Percentiles rank a stretch among this genome's conserved stretches.
phyloP scores from a whole-genome alignment of 306 rosid species.

The Erythrophleum fordii region DNA sequence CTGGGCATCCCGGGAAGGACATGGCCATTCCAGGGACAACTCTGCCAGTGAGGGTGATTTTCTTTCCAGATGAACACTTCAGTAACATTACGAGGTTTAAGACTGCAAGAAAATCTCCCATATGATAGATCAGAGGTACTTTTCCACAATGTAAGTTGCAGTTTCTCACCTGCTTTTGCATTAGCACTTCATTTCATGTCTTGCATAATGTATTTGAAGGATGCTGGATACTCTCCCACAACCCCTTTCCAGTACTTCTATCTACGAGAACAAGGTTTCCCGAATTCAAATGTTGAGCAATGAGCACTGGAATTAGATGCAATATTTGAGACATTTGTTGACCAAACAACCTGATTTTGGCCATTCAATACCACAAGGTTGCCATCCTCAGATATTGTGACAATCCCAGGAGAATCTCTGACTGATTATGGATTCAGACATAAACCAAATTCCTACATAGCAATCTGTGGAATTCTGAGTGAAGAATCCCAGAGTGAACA shows the following conservation, averaged over 20 bases:
- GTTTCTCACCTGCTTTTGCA: neutral
- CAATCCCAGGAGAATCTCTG: too few relatives aligned
- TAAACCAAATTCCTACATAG: slow-evolving; percentile 28
- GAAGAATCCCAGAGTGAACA: neutral
- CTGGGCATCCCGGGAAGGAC: neutral
- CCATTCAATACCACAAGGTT: too few relatives aligned
- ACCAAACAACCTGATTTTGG: too few relatives aligned
- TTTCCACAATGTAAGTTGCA: neutral
- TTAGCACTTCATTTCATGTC: slow-evolving; percentile 5
- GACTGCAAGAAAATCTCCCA: neutral
- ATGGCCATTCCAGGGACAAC: slow-evolving; percentile 28
- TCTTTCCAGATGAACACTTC: slow-evolving; percentile 22
- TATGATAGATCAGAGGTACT: slow-evolving; percentile 21
- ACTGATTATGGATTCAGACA: too few relatives aligned
- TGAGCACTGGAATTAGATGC: slow-evolving; percentile 19
- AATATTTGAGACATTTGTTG: too few relatives aligned
- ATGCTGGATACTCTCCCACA: slow-evolving; percentile 44
- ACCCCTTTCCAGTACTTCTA: too few relatives aligned
- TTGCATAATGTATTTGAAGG: slow-evolving; percentile 20
- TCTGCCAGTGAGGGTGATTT: neutral
- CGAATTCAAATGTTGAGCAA: slow-evolving; percentile 9
- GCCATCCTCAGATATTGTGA: too few relatives aligned
- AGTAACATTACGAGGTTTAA: too few relatives aligned
- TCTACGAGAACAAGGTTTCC: slow-evolving; percentile 40
- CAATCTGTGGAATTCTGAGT: too few relatives aligned